Evolutionary conservation across 768 basidiomycete genomes (phyloP).

Genomic region (Amanita rimosa): DNA sequence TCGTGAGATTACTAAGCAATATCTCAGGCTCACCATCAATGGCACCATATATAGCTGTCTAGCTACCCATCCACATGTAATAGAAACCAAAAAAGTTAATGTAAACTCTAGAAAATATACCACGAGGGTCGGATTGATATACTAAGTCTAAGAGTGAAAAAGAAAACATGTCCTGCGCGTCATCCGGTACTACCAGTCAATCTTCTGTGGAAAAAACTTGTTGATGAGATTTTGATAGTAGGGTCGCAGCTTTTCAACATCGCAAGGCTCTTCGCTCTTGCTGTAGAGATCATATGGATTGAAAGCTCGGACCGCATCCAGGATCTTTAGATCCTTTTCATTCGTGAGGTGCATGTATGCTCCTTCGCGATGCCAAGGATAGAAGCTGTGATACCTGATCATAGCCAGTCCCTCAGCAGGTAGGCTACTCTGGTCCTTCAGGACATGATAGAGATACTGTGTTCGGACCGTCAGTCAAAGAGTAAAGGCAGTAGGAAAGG

Average conservation of each 20-base stretch:
- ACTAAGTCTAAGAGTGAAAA: not conserved
- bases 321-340: slow-evolving; percentile 51
- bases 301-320: slow-evolving; percentile 74
- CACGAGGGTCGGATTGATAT: not conserved
- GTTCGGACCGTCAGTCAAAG: slow-evolving; percentile 3
- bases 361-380: slow-evolving; percentile 88
- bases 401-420: slow-evolving; percentile 79
- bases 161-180: not conserved
- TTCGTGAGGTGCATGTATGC: slow-evolving; percentile 76
- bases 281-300: slow-evolving; percentile 94
- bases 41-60: not conserved
- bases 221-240: slow-evolving; percentile 78
- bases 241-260: slow-evolving; percentile 53
- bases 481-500: slow-evolving; percentile 4
- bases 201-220: slow-evolving; percentile 73
- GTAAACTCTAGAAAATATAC: not conserved
- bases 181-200: slow-evolving; percentile 55
- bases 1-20: not conserved
- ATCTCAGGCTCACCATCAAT: not conserved
- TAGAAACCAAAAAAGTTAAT: not conserved
- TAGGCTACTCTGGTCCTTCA: slow-evolving; percentile 73
- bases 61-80: not conserved
- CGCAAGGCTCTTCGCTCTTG: slow-evolving; percentile 66
- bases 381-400: slow-evolving; percentile 94
- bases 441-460: slow-evolving; percentile 75